Conservation (phyloP, 768 basidiomycete genomes). For the Termitomyces sp. region DNA sequence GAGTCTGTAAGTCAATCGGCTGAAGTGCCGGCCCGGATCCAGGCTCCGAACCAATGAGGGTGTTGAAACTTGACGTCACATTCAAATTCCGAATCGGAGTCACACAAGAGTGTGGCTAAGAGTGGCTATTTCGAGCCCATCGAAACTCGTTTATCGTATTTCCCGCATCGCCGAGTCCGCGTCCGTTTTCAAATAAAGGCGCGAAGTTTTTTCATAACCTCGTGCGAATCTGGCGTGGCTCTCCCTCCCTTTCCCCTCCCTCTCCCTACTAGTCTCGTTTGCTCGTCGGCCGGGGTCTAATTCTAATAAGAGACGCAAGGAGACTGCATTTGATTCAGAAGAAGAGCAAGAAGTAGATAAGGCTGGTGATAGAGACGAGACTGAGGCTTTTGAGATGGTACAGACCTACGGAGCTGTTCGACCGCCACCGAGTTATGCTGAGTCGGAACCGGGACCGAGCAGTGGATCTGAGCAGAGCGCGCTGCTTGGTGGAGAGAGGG, state of each 20-base stretch:
- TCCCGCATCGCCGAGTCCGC: background rate
- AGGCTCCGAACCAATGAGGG: too few species aligned
- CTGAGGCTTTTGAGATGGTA: conserved; percentile 55
- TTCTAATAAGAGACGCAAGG: background rate
- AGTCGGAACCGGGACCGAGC: conserved; percentile 24
- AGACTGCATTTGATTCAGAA: background rate
- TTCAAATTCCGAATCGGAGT: too few species aligned
- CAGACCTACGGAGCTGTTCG: conserved; percentile 63
- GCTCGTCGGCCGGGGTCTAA: background rate
- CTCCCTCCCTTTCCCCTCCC: background rate
- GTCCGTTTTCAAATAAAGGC: background rate
- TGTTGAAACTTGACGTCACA: too few species aligned
- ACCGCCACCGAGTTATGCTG: conserved; percentile 18
- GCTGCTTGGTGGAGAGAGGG: conserved; percentile 47
- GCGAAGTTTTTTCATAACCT: background rate
- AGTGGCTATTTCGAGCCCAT: too few species aligned
- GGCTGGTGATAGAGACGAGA: conserved; percentile 15
- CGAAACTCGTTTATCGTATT: conserved; percentile 1
- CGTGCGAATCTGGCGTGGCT: conserved; percentile 22
- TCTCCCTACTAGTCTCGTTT: background rate
- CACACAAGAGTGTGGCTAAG: too few species aligned
- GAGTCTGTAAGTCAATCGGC: too few species aligned
- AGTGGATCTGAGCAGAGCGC: conserved; percentile 51
- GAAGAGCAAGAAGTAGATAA: conserved; percentile 7
- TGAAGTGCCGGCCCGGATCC: background rate